phyloP scores from a whole-genome alignment of 345 rosid species.

The Acer campestre region DNA sequence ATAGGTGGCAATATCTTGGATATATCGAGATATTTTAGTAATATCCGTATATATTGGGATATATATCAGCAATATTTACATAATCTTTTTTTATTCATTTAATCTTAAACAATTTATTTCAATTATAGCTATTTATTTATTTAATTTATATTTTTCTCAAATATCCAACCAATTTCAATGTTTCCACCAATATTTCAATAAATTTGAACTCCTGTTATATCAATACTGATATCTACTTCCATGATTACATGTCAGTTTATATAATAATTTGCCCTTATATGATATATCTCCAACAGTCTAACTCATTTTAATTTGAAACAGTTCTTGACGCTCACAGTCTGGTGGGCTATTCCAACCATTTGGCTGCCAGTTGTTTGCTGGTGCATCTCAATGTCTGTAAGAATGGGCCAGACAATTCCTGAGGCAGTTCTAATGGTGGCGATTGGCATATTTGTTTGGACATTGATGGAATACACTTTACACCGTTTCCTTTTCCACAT shows the following conservation, averaged over 20 bases:
- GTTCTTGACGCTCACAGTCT: slow-evolving; percentile 88
- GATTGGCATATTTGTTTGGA: slow-evolving; percentile 78
- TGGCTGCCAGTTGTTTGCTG: slow-evolving; percentile 90
- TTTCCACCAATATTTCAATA: neutral
- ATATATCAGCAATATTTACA: neutral
- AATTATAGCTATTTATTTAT: neutral
- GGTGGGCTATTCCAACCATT: slow-evolving; percentile 95
- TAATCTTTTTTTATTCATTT: neutral
- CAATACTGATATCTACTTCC: neutral
- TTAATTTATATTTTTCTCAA: neutral
- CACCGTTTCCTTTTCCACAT: slow-evolving; percentile 98
- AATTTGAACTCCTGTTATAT: neutral
- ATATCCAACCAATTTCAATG: neutral
- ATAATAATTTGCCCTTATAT: neutral
- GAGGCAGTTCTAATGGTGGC: slow-evolving; percentile 57
- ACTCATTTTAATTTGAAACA: slow-evolving; percentile 33
- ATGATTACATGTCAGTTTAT: neutral
- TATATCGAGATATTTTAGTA: neutral
- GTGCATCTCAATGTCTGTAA: slow-evolving; percentile 55
- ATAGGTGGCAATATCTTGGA: neutral
- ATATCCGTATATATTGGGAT: neutral
- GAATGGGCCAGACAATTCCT: slow-evolving; percentile 62
- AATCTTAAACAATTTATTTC: too few species aligned
- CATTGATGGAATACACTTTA: slow-evolving; percentile 81
- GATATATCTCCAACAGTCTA: neutral